These are phyloP conservation scores for Solanum phureja DNA, from an alignment of 257 asterid species.

Conservation along the genomic window DNA sequence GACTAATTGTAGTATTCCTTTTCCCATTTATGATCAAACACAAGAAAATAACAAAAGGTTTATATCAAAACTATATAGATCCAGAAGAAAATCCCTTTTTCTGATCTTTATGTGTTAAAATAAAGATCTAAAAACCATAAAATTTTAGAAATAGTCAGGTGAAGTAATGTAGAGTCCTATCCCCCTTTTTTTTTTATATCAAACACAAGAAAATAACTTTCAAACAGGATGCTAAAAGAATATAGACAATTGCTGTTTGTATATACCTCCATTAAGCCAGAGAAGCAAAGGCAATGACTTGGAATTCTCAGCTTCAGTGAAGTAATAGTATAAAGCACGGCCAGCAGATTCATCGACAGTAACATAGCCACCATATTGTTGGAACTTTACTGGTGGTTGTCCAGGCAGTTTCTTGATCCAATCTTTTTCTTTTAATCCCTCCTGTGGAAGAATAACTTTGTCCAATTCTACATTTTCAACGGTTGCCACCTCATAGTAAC, in stretches of 20 bases:
- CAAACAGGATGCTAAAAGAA: neutral
- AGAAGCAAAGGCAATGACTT: conserved; percentile 27
- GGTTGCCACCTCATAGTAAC: neutral
- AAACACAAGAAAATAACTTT: neutral
- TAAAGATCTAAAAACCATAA: neutral
- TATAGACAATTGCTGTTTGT: neutral
- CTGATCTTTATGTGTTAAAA: neutral
- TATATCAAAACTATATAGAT: too few species aligned
- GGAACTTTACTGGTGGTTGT: conserved; percentile 35
- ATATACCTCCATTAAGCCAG: conserved; percentile 52
- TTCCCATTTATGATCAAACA: neutral
- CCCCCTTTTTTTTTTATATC: neutral
- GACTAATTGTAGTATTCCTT: neutral
- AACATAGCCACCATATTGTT: conserved; percentile 43
- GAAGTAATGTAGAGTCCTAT: neutral
- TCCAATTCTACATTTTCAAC: neutral
- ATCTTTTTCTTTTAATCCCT: conserved; percentile 29
- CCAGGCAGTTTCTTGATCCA: conserved; percentile 34
- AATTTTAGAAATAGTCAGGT: neutral
- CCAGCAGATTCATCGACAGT: conserved; percentile 31
- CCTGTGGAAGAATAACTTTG: conserved; percentile 10
- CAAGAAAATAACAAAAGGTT: neutral
- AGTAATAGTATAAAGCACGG: conserved; percentile 36
- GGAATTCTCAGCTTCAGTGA: conserved; percentile 29
- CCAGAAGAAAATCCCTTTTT: too few species aligned